Evolutionary conservation across 331 rosid genomes (phyloP), one percentile per base, ranked within the genome.

Genomic region (Spiraea crenata): DNA sequence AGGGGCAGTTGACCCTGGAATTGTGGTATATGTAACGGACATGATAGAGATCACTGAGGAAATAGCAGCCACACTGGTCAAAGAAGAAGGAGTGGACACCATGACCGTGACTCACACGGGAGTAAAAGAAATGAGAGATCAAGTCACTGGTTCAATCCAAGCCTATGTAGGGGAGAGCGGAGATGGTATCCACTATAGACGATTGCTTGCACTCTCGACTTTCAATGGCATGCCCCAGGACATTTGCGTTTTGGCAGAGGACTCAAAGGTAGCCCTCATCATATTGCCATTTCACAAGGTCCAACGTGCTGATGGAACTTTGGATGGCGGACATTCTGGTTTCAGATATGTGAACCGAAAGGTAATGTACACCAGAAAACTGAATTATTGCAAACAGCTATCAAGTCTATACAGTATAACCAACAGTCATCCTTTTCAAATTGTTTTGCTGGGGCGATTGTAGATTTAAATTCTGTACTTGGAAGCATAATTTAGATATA

Each of bases 201-300:
- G 97, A 79, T 54, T 88, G 78, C 52, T 91, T 58, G 96, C 96
- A 37, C 82, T 91, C 62, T 87, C 97, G 12, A 63, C 91, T 8
- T 74, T 89, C 82, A 83, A 68, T 76, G 78, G 37, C 71, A 82
- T 91, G 96, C 78, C 96, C 41, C 84, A 76, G 17, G 90, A 87
- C 17, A 77, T 95, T 3, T 82, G 92, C 82, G 34, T 49, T 80
- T 71, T 95, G 73, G 99, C 96, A 44, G 99, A 91, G 80, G 92
- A 95, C 15, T 80, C 89, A 75, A 85, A 73, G 89, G 77, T 74
- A 5, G 85, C 96, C 42, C 90, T 95, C 72, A 86, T 95, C 85
- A 79, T 95, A 65, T 72, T 95, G 70, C 99, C 99, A 66, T 95
- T 95, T 70, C 99, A 95, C 76, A 85, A 83, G 82, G 82, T 10